phyloP scores from a whole-genome alignment of 202 grass and related monocot species.

The Panicum virgatum region DNA sequence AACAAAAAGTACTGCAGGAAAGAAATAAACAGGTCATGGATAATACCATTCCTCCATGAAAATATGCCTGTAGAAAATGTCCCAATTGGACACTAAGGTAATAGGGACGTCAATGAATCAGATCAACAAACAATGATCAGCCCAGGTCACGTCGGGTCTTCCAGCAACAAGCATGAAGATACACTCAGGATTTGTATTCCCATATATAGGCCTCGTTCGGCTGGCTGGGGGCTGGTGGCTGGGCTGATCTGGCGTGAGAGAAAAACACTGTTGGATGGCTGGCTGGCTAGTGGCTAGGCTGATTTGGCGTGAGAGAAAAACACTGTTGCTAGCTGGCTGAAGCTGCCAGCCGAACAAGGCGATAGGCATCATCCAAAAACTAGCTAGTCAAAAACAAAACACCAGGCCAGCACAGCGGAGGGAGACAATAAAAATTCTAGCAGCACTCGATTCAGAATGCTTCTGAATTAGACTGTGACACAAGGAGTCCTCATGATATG shows the following conservation, averaged over 20 bases:
- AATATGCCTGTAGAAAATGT: too few species aligned
- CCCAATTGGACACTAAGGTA: too few species aligned
- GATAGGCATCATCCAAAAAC: background rate
- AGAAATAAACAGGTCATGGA: background rate
- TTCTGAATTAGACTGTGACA: conserved; percentile 1
- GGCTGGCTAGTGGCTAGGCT: too few species aligned
- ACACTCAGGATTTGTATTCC: background rate
- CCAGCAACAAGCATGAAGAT: background rate
- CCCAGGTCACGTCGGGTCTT: background rate
- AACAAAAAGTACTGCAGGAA: conserved; percentile 3
- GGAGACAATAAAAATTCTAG: background rate
- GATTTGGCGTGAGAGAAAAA: too few species aligned
- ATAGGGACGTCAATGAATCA: background rate
- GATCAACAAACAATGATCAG: background rate
- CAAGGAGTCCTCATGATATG: background rate
- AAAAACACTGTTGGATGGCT: too few species aligned
- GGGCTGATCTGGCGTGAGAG: too few species aligned
- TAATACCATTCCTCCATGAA: background rate
- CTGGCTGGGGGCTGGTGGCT: too few species aligned
- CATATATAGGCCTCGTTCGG: too few species aligned
- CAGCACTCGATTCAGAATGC: background rate
- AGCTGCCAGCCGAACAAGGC: too few species aligned
- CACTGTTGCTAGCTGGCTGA: too few species aligned
- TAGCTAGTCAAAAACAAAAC: background rate
- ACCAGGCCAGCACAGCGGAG: background rate